These are phyloP conservation scores for Citrus sinensis DNA, from an alignment of 345 rosid species.

Conservation along the genomic window DVS_A1.0 CM039165.1:24754501-24755000, in stretches of 20 bases:
- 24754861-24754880: constrained; percentile 52
- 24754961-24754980: background rate
- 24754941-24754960: constrained; percentile 13
- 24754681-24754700: constrained; percentile 34
- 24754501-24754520: constrained; percentile 4
- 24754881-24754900: constrained; percentile 60
- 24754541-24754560: constrained; percentile 72
- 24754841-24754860: constrained; percentile 51
- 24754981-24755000: background rate
- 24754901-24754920: constrained; percentile 79
- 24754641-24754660: constrained; percentile 33
- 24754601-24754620: constrained; percentile 49
- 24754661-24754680: constrained; percentile 32
- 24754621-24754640: constrained; percentile 16
- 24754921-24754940: constrained; percentile 51
- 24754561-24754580: constrained; percentile 69
- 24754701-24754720: constrained; percentile 15
- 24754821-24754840: constrained; percentile 89
- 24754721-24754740: constrained; percentile 56
- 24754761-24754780: constrained; percentile 96
- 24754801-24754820: constrained; percentile 72
- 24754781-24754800: constrained; percentile 66
- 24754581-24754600: constrained; percentile 44
- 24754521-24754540: constrained; percentile 98
- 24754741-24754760: constrained; percentile 96